Evolutionary conservation across 2,329 filamentous ascomycete genomes (phyloP).

Genomic region (Capronia americana): DNA sequence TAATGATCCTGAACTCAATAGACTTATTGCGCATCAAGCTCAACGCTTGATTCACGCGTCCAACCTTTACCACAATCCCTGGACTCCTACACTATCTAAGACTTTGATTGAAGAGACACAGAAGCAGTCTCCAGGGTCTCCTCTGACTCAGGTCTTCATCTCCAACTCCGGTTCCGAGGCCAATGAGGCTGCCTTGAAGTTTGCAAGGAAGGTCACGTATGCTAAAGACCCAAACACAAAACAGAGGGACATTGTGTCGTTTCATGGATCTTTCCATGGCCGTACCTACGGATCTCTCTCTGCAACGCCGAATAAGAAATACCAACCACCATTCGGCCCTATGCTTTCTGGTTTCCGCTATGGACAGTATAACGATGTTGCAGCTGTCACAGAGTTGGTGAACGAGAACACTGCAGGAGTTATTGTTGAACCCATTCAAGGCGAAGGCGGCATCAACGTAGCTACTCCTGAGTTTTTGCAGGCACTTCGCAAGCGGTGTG

Average conservation of each 20-base stretch:
- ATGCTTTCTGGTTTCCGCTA: slow-evolving; percentile 95
- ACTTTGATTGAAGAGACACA: slow-evolving; percentile 81
- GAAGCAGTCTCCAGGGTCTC: slow-evolving; percentile 62
- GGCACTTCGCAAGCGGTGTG: slow-evolving; percentile 82
- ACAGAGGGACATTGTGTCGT: slow-evolving; percentile 88
- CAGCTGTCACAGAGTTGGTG: slow-evolving; percentile 72
- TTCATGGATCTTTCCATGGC: slow-evolving; percentile 91
- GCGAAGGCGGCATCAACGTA: slow-evolving; percentile 89
- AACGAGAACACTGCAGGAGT: slow-evolving; percentile 90
- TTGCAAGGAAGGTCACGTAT: slow-evolving; percentile 89
- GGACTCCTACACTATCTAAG: slow-evolving; percentile 88
- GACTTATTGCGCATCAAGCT: slow-evolving; percentile 78
- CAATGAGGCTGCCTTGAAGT: slow-evolving; percentile 97
- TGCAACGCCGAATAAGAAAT: slow-evolving; percentile 98
- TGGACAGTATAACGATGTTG: slow-evolving; percentile 83
- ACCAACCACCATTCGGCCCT: slow-evolving; percentile 90
- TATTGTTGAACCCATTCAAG: slow-evolving; percentile 96
- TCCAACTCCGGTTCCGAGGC: slow-evolving; percentile 97
- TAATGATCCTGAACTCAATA: slow-evolving; percentile 78
- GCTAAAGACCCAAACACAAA: slow-evolving; percentile 70
- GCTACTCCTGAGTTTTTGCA: slow-evolving; percentile 82
- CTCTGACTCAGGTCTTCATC: slow-evolving; percentile 74
- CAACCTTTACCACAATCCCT: slow-evolving; percentile 96
- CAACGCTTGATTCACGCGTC: slow-evolving; percentile 86
- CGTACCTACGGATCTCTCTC: slow-evolving; percentile 93